phyloP scores from a whole-genome alignment of 2,329 filamentous ascomycete genomes.

The Ophiostoma himal-ulmi region DNA sequence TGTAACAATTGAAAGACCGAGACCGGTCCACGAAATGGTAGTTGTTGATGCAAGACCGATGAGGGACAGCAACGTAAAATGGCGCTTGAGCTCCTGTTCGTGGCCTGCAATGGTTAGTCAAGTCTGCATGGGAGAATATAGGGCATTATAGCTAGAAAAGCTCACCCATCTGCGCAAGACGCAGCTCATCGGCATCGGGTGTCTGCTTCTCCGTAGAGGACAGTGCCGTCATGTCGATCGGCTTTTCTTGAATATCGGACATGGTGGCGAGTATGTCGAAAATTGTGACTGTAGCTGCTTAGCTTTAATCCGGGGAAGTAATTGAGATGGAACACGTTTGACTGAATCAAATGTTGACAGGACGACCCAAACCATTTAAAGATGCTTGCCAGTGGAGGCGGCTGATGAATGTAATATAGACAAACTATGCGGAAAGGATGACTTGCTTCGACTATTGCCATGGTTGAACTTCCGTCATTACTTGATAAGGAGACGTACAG shows the following conservation, averaged over 20 bases:
- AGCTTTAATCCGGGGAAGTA: background rate
- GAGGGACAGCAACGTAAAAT: slow-evolving; percentile 3
- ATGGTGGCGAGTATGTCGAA: background rate
- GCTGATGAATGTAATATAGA: background rate
- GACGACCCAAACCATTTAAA: background rate
- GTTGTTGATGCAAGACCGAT: slow-evolving; percentile 8
- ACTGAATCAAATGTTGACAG: background rate
- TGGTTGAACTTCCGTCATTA: background rate
- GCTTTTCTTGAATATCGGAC: background rate
- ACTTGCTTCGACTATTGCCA: background rate
- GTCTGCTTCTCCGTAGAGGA: slow-evolving; percentile 4
- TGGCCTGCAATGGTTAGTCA: background rate
- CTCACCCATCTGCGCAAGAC: slow-evolving; percentile 1
- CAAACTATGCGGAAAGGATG: background rate
- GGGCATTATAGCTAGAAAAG: background rate
- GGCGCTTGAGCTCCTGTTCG: slow-evolving; percentile 10
- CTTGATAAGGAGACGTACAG: background rate
- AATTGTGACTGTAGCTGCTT: background rate
- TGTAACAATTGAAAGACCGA: slow-evolving; percentile 4
- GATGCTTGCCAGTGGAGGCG: background rate
- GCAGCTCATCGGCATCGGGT: background rate
- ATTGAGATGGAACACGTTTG: background rate
- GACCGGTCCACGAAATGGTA: slow-evolving; percentile 12
- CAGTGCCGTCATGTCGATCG: background rate
- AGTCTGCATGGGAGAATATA: background rate